A percentile compares a stretch with the other conserved stretches of the same genome.
phyloP scores from a whole-genome alignment of 306 rosid genomes.

The Trichosanthes cucumerina region DNA sequence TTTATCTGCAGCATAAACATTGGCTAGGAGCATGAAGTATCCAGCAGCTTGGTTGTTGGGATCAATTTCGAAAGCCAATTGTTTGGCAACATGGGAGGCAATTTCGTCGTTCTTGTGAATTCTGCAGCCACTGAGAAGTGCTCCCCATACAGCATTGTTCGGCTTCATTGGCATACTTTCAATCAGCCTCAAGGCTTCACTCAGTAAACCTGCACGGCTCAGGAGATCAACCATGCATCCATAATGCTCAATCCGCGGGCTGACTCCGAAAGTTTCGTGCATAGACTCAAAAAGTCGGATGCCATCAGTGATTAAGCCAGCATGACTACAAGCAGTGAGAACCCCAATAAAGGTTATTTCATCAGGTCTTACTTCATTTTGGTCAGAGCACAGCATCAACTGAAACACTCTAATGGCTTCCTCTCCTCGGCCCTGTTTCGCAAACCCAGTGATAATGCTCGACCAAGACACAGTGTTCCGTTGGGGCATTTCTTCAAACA shows the following conservation, averaged over 20 bases:
- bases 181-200: conserved; percentile 48
- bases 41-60: conserved; percentile 41
- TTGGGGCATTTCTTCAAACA: conserved; percentile 41
- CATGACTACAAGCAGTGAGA: conserved; percentile 73
- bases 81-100: conserved; percentile 35
- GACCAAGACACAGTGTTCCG: conserved; percentile 65
- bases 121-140: conserved; percentile 65
- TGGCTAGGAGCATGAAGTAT: conserved; percentile 55
- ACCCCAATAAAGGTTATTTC: conserved; percentile 57
- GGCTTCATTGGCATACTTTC: conserved; percentile 67
- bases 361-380: conserved; percentile 49
- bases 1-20: conserved; percentile 43
- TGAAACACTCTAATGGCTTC: conserved; percentile 56
- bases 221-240: conserved; percentile 87
- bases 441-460: conserved; percentile 56
- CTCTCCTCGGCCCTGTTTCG: conserved; percentile 55
- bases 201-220: conserved; percentile 70
- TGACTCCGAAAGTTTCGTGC: conserved; percentile 39
- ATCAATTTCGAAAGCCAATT: conserved; percentile 31
- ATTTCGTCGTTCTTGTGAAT: conserved; percentile 55
- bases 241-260: conserved; percentile 62
- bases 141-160: conserved; percentile 63
- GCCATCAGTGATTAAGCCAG: conserved; percentile 56
- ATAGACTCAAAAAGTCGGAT: conserved; percentile 39
- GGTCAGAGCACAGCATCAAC: conserved; percentile 35